Base-by-base conservation (phyloP, 2,329 filamentous ascomycete genomes). In the Ascochyta viciae-villosae region DNA sequence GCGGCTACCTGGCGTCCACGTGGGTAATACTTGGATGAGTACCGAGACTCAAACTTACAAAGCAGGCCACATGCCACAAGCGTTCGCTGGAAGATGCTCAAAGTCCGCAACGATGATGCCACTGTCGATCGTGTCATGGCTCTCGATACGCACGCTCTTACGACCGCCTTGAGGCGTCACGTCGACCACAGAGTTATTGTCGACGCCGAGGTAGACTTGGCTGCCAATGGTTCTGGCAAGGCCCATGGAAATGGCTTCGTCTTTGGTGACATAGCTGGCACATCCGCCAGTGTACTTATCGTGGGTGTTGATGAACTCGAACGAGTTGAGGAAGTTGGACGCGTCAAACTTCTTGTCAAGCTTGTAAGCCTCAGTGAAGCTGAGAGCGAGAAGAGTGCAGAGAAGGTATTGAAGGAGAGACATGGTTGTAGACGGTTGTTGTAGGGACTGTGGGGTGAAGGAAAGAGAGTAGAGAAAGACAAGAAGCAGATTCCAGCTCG, bases 21-120 rank as follows among this genome's bases (percentile, higher is more conserved):
- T 5, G 10, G 29, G 12, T 13, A 12, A 31, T 13, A 15, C 13
- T 15, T 4, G 27, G 19, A 23, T 10, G 4, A 39, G 3, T 23
- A 13, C 27, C 29, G 29, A n/a, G 3, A 4, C 10, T 22, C 8
- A 31, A 3, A 59, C 58, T 64, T 44, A 70, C 61, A 71, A 72
- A n/a, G 71, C 62, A 24, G 70, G 71, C 71, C 71, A 74, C 39
- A 63, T 61, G 13, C 71, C 71, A 47, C 71, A 74, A 0, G 47
- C 59, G n/a, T 39, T 59, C 7, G 55, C 64, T 12, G 71, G 70
- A 33, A 74, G 58, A 48, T 74, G 70, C 2, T 54, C 62, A 29
- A 74, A 67, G 48, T 74, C 69, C 8, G 59, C 62, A 29, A 73
- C 64, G 43, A 73, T 50, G 13, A 74, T 57, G 8, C 65, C 70